Conservation (phyloP, 2,329 filamentous ascomycete genomes). For the Drechslerella dactyloides region DNA sequence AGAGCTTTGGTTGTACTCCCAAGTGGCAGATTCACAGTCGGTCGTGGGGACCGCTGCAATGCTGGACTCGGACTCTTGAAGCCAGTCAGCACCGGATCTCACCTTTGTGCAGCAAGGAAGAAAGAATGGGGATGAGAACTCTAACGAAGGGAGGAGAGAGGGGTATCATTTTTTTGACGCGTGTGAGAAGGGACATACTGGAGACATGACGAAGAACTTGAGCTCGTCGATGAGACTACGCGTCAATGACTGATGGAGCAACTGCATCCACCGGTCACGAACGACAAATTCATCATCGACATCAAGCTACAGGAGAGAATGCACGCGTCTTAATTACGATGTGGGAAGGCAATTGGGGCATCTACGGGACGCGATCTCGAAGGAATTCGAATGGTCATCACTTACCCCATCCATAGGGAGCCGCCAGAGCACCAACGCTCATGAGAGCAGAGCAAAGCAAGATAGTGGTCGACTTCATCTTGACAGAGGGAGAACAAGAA, state of each 20-base stretch:
- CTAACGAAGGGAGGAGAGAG: background rate
- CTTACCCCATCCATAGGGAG: slow-evolving; percentile 42
- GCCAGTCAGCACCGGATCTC: slow-evolving; percentile 11
- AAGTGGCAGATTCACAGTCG: slow-evolving; percentile 42
- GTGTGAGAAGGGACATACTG: slow-evolving; percentile 1
- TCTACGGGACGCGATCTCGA: too few species aligned
- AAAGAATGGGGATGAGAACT: background rate
- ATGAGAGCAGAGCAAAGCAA: slow-evolving; percentile 39
- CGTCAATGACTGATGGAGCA: too few species aligned
- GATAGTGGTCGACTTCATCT: slow-evolving; percentile 47
- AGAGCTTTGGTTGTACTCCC: slow-evolving; percentile 36
- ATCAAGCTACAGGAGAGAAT: too few species aligned
- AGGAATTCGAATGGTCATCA: background rate
- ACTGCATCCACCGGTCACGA: too few species aligned
- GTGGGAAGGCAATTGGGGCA: background rate
- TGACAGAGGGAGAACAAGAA: slow-evolving; percentile 21
- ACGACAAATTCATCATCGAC: too few species aligned
- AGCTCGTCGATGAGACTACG: too few species aligned
- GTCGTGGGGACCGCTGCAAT: slow-evolving; percentile 31
- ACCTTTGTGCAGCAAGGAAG: too few species aligned
- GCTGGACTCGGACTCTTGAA: slow-evolving; percentile 29
- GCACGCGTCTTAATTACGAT: background rate
- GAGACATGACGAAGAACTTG: background rate
- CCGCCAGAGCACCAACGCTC: slow-evolving; percentile 36
- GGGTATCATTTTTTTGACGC: slow-evolving; percentile 7